Evolutionary conservation across 164 flowering plant species (phyloP).

Genomic region (Vitis labrusca): DNA sequence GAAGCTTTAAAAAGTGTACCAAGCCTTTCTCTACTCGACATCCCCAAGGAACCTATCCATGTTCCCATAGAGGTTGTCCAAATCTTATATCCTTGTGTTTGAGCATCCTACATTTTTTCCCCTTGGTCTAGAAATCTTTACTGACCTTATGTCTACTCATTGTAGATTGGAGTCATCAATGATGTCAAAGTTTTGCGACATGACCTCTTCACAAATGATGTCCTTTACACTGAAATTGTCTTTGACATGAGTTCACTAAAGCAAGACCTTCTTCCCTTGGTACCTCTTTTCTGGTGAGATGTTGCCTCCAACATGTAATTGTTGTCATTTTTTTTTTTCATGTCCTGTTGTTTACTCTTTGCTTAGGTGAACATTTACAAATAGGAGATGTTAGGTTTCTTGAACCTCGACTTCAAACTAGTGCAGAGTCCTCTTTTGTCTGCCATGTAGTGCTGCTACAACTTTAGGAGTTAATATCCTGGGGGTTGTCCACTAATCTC

Average conservation of each 20-base stretch:
- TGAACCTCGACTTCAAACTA: too few species aligned
- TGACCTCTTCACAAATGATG: constrained; percentile 96
- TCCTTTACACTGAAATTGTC: constrained; percentile 84
- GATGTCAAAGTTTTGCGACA: constrained; percentile 86
- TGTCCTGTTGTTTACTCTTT: background rate
- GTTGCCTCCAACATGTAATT: background rate
- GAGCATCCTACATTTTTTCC: too few species aligned
- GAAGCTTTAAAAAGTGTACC: constrained; percentile 90
- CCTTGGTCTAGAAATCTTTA: background rate
- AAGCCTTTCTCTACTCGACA: constrained; percentile 77
- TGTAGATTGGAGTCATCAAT: constrained; percentile 77
- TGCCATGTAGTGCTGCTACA: too few species aligned
- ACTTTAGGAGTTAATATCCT: too few species aligned
- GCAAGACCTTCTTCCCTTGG: constrained; percentile 88
- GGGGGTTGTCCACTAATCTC: too few species aligned
- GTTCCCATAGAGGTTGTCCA: constrained; percentile 72
- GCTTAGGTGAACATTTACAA: background rate
- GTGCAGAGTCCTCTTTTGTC: too few species aligned
- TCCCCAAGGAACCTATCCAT: constrained; percentile 75
- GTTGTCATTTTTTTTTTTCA: background rate
- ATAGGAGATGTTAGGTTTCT: too few species aligned
- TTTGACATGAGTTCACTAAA: constrained; percentile 82
- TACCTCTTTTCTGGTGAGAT: constrained; percentile 93
- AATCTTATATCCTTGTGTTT: background rate
- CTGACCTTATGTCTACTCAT: background rate